Evolutionary conservation across 441 rosid genomes (phyloP).

Genomic region (Corymbia citriodora): DNA sequence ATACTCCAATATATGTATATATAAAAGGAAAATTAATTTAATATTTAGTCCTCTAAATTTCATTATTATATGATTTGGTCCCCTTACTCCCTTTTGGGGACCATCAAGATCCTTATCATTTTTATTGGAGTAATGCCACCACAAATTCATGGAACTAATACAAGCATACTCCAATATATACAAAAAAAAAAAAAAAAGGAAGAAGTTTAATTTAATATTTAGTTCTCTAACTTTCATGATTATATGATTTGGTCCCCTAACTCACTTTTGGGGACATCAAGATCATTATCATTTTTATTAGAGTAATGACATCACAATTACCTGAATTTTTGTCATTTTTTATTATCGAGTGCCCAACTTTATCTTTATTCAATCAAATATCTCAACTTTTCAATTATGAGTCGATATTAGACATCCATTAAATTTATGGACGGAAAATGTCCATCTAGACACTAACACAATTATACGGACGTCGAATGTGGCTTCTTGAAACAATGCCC

Average conservation of each 20-base stretch:
- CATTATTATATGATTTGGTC: neutral
- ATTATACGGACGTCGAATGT: neutral
- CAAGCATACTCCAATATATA: neutral
- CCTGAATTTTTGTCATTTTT: neutral
- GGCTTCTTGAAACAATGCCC: neutral
- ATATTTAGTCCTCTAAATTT: neutral
- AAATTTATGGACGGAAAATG: neutral
- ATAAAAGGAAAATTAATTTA: neutral
- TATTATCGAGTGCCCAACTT: neutral
- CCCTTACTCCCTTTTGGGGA: neutral
- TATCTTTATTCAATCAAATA: neutral
- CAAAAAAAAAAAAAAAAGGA: no score
- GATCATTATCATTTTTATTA: neutral
- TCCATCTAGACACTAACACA: neutral
- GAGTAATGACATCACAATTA: neutral
- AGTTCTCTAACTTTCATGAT: no score
- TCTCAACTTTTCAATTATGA: neutral
- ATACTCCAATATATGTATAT: neutral
- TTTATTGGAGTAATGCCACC: neutral
- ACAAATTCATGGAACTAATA: no score
- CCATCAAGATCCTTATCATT: neutral
- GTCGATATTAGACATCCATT: neutral
- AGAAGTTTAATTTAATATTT: no score
- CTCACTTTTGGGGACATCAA: no score
- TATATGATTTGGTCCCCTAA: no score